Base-by-base conservation (phyloP, 225 moss, liverwort and hornwort species). In the Climacium dendroides region DNA sequence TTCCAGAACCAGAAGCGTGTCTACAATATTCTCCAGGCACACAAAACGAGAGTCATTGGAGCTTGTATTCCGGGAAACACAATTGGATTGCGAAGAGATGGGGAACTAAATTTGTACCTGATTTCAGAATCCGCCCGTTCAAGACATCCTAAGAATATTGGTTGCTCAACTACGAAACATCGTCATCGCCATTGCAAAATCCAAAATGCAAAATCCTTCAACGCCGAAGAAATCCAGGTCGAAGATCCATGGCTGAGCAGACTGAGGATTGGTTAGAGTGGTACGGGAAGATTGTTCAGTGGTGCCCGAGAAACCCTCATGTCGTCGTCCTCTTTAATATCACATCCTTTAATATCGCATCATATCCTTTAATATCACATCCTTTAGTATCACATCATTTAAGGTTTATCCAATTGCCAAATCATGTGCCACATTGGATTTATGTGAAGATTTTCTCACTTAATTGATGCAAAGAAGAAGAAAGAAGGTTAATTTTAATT, bases 401-500 rank as follows among this genome's bases (percentile, higher is more conserved):
- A n/a, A n/a, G n/a, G n/a, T n/a, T 47, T 73, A 30, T 30, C 19
- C 12, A 74, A 50, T 50, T 74, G 32, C 19, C 48, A 50, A 32
- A 48, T 32, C 30, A 74, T 74, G 32, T 48, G 74, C 50, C 19
- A 32, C 32, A 13, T 0, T 20, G 2, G 20, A 50, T 19, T 32
- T 30, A 11, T 74, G 30, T 47, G 6, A 73, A 47, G 7, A 47
- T 10, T 17, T 73, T 32, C 7, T 74, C 7, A 11, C 4, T 32
- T 32, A 19, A 12, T 48, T 32, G 1, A 30, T 74, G 19, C 7
- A 73, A 48, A 47, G 30, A 32, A 41, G 25, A 69, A 7, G 11
- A 48, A 30, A 48, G 7, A 34, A 74, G 4, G 2, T 32, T 19
- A 32, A 50, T 23, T 74, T 2, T 0, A 20, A 0, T 20, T 0